phyloP scores from a whole-genome alignment of 73 alveolate species.

The Blepharisma japonicum region DNA sequence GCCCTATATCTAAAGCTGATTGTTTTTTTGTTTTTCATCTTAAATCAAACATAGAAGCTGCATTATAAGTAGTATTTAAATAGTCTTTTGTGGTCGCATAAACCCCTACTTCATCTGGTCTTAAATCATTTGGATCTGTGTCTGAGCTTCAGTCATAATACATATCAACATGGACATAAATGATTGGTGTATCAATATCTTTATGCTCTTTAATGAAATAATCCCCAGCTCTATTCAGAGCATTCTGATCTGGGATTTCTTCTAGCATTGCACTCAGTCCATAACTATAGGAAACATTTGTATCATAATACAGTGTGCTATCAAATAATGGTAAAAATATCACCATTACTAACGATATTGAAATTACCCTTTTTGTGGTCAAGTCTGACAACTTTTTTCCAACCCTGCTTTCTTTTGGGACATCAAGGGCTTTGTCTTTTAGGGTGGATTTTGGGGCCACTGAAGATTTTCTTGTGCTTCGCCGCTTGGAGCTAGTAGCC shows the following conservation, averaged over 20 bases:
- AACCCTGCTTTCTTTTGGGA: slow-evolving; percentile 63
- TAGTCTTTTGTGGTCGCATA: neutral
- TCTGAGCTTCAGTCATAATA: neutral
- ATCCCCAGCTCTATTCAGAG: neutral
- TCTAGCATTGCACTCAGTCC: slow-evolving; percentile 27
- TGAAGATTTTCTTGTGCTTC: neutral
- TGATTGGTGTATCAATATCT: neutral
- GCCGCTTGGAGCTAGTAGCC: neutral
- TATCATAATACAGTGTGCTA: slow-evolving; percentile 38
- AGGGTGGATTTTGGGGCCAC: neutral
- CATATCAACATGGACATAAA: neutral
- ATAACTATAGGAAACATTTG: slow-evolving; percentile 23
- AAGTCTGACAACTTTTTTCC: slow-evolving; percentile 74
- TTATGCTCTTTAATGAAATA: slow-evolving; percentile 1
- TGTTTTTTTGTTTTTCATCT: neutral
- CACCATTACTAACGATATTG: slow-evolving; percentile 65
- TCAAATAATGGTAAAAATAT: slow-evolving; percentile 51
- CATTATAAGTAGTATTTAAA: neutral
- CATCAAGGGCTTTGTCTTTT: neutral
- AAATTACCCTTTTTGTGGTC: slow-evolving; percentile 75
- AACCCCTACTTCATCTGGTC: neutral
- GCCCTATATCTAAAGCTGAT: slow-evolving; percentile 42
- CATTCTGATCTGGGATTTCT: neutral
- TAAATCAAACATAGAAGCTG: neutral
- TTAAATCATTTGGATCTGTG: neutral